Evolutionary conservation across 2,329 filamentous ascomycete species (phyloP).

Genomic region (Trichoderma cornu-damae): DNA sequence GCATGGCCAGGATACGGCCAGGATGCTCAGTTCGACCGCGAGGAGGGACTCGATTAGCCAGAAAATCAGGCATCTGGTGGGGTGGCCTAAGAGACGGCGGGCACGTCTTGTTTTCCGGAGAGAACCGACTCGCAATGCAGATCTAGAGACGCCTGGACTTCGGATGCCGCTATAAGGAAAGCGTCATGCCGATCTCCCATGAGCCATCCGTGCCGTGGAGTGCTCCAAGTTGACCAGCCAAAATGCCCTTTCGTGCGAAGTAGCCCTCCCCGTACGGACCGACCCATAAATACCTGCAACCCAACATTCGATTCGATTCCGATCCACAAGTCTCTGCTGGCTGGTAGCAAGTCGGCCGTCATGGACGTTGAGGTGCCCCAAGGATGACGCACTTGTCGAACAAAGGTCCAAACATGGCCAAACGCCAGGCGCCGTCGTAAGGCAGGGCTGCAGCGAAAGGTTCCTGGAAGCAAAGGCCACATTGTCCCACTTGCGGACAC

Average conservation of each 20-base stretch:
- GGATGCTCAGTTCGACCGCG: background rate
- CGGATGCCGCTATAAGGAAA: background rate
- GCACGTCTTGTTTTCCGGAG: conserved; percentile 7
- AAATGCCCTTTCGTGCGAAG: background rate
- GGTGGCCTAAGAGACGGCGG: background rate
- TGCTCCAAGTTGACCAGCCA: background rate
- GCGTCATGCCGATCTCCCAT: background rate
- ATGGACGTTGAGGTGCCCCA: background rate
- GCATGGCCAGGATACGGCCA: background rate
- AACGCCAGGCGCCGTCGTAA: too few relatives aligned
- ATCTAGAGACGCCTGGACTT: background rate
- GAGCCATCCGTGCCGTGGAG: background rate
- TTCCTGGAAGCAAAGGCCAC: conserved; percentile 16
- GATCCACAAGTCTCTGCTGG: background rate
- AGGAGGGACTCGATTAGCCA: background rate
- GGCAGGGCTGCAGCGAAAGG: conserved; percentile 6
- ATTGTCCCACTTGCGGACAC: background rate
- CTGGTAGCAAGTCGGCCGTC: background rate
- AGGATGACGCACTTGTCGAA: background rate
- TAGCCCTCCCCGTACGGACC: background rate
- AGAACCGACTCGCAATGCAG: background rate
- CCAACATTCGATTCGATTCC: background rate
- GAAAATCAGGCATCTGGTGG: background rate
- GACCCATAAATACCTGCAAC: background rate
- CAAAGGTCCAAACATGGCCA: too few relatives aligned